These are phyloP conservation scores for Mallotus repandus DNA, from an alignment of 441 rosid genomes.

Conservation along the genomic window DNA sequence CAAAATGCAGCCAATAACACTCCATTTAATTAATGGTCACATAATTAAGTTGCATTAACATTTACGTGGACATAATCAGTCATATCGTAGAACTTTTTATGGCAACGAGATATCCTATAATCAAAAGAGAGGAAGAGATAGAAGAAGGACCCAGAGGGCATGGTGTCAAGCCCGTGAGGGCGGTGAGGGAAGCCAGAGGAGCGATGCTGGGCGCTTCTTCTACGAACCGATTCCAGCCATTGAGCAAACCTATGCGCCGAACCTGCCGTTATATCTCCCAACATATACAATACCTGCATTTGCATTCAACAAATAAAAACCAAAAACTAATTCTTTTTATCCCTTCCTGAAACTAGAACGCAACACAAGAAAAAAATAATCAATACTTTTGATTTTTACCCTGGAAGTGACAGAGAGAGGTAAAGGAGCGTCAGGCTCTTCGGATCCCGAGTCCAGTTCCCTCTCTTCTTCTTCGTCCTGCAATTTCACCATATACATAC, in stretches of 20 bases:
- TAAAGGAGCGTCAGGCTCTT: constrained; percentile 71
- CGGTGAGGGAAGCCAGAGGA: constrained; percentile 94
- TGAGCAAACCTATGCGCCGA: constrained; percentile 83
- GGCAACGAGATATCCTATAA: too few species aligned
- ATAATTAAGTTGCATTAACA: background rate
- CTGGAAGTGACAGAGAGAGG: constrained; percentile 96
- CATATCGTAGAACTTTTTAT: background rate
- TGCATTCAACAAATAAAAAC: background rate
- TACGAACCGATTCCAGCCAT: constrained; percentile 99
- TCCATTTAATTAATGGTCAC: background rate
- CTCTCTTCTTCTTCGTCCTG: constrained; percentile 74
- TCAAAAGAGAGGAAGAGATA: constrained; percentile 3
- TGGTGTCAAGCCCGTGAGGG: constrained; percentile 44
- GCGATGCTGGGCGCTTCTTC: constrained; percentile 71
- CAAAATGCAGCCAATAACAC: background rate
- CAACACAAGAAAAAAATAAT: background rate
- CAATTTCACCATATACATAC: constrained; percentile 27
- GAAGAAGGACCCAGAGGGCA: constrained; percentile 49
- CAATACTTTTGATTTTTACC: constrained; percentile 34
- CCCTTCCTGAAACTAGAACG: background rate
- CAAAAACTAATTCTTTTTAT: background rate
- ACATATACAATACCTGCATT: constrained; percentile 89
- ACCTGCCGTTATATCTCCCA: constrained; percentile 95
- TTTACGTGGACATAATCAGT: background rate
- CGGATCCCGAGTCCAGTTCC: constrained; percentile 59